Conservation (phyloP, 2,329 filamentous ascomycete species). For the Fusarium irregulare region DNA sequence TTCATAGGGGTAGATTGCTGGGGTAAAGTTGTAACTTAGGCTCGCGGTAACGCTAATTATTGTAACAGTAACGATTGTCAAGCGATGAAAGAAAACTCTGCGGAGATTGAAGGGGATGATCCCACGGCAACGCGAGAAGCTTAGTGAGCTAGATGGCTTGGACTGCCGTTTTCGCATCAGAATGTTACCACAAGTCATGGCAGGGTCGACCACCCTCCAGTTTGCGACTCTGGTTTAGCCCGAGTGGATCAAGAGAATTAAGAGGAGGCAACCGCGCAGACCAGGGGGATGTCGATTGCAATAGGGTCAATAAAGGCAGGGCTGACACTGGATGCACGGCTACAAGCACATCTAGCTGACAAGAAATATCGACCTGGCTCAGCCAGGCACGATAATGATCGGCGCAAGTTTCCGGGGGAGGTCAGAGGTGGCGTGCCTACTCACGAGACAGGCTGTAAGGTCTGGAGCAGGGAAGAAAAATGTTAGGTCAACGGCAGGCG, state of each 20-base stretch:
- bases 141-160: constrained; percentile 33
- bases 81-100: constrained; percentile 68
- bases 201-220: constrained; percentile 27
- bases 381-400: constrained; percentile 46
- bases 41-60: constrained; percentile 43
- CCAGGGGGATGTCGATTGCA: constrained; percentile 29
- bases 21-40: constrained; percentile 23
- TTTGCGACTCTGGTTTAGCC: constrained; percentile 26
- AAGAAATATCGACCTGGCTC: constrained; percentile 41
- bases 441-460: constrained; percentile 32
- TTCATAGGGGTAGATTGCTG: constrained; percentile 20
- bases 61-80: constrained; percentile 67
- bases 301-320: constrained; percentile 40
- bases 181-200: constrained; percentile 34
- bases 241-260: constrained; percentile 26
- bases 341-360: constrained; percentile 40
- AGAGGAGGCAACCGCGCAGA: constrained; percentile 33
- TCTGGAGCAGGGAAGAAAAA: constrained; percentile 29
- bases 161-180: constrained; percentile 38
- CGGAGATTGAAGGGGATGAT: constrained; percentile 40
- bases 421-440: constrained; percentile 43
- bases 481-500: constrained; percentile 22
- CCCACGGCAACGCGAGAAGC: constrained; percentile 36
- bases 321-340: constrained; percentile 47
- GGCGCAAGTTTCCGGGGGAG: constrained; percentile 43